Percentiles rank a stretch among this genome's conserved stretches.
Evolutionary conservation across 768 basidiomycete genomes (phyloP).

Genomic region (Lentinula sp.): DNA sequence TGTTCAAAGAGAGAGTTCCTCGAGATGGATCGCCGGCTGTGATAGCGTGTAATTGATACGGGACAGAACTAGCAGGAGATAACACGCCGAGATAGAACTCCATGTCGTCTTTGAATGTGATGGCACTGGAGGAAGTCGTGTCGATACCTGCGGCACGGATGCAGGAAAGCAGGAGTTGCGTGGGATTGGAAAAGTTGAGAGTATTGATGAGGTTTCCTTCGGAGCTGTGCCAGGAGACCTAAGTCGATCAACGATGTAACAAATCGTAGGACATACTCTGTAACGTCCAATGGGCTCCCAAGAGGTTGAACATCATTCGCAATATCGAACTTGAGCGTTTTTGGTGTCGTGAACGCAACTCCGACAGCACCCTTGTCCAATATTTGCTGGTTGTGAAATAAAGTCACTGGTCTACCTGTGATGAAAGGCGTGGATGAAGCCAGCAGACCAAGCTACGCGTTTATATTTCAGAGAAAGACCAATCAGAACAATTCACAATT

Average conservation of each 20-base stretch:
- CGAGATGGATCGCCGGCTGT: slow-evolving; percentile 68
- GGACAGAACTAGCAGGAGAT: slow-evolving; percentile 23
- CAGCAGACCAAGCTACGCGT: slow-evolving; percentile 53
- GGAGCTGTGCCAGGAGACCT: slow-evolving; percentile 29
- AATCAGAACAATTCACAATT: background rate
- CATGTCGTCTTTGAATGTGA: slow-evolving; percentile 44
- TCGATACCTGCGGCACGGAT: slow-evolving; percentile 34
- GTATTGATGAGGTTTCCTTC: slow-evolving; percentile 70
- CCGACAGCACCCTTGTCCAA: slow-evolving; percentile 67
- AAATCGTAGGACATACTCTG: slow-evolving; percentile 30
- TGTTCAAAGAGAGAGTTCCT: slow-evolving; percentile 58
- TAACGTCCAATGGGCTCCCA: slow-evolving; percentile 43
- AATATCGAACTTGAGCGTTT: slow-evolving; percentile 20
- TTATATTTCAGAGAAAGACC: background rate
- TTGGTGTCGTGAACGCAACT: slow-evolving; percentile 33
- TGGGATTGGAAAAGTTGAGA: slow-evolving; percentile 53
- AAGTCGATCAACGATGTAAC: background rate
- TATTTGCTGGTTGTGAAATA: slow-evolving; percentile 52
- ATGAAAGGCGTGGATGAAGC: slow-evolving; percentile 76
- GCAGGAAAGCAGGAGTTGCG: slow-evolving; percentile 49
- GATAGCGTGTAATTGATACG: slow-evolving; percentile 47
- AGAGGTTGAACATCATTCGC: slow-evolving; percentile 37
- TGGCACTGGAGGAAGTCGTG: slow-evolving; percentile 15
- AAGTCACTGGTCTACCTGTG: slow-evolving; percentile 67
- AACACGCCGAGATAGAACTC: slow-evolving; percentile 48